Base-by-base conservation (phyloP, 345 rosid species). In the Eucalyptus rudis region DNA sequence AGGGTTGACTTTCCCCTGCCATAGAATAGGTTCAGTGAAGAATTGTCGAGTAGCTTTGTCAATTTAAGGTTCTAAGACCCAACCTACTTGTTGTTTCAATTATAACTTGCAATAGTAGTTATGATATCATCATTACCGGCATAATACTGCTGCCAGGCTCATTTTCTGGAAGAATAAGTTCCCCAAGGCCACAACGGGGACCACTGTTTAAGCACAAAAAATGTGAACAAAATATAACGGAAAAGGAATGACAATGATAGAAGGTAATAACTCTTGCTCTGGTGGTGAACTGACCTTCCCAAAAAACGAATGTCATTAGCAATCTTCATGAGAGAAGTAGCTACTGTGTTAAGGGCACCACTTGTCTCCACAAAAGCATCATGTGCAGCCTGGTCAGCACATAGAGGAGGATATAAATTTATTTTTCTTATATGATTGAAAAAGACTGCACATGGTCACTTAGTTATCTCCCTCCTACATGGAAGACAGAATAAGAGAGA, bases 71-170 rank as follows among this genome's bases (percentile, higher is more conserved):
- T 20, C 25, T 52, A 52, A 52, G 58, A 52, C 58, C 58, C 58
- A 40, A 86, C 87, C 87, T 86, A 52, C n/a, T 40, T 86, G 76
- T 52, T 19, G 58, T 49, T 71, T 68, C 31, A 76, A 76, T 19
- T 36, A 22, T 76, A 76, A 76, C 83, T 76, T 36, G 83, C 27
- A 20, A 22, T 76, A 76, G 43, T 40, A 76, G 15, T 76, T 10
- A 36, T 7, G 33, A 62, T 50, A 86, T 92, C 40, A 84, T 87
- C 29, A 91, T 88, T 95, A 97, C 99, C 68, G 99, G 99, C 99
- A 97, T 97, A 89, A 96, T 97, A 92, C 99, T 97, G 96, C 99
- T 97, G 89, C 99, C 99, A 44, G 98, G 99, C 94, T 97, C 99
- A 90, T 97, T 97, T 95, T 97, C 99, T 89, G 99, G 99, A 90